These are phyloP conservation scores for Eucalyptus viminalis DNA, from an alignment of 345 rosid genomes.

Conservation along the genomic window DNA sequence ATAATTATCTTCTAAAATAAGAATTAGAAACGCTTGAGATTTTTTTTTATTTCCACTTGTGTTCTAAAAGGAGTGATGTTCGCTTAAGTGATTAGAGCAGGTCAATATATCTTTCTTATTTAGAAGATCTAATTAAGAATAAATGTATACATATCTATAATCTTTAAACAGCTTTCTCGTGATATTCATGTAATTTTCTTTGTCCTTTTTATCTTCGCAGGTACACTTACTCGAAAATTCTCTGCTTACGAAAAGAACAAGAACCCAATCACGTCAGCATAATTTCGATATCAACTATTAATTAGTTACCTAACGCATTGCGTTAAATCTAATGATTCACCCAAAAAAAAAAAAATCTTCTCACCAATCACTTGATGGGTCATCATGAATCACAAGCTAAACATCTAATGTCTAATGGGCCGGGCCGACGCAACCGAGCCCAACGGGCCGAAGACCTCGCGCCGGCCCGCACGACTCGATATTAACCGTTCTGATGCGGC, in stretches of 20 bases:
- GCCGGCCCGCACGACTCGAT: neutral
- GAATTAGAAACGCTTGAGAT: too few relatives aligned
- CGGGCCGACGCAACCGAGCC: neutral
- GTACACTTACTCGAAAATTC: neutral
- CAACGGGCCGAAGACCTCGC: neutral
- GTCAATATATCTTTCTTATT: neutral
- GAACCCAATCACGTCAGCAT: neutral
- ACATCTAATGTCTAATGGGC: neutral
- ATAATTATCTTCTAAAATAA: neutral
- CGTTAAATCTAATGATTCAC: neutral
- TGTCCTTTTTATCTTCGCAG: fast-evolving
- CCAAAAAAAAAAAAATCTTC: neutral
- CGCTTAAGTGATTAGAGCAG: neutral
- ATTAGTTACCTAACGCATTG: neutral
- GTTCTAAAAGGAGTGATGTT: neutral
- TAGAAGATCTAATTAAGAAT: neutral
- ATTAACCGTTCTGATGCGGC: neutral
- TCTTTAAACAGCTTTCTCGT: neutral
- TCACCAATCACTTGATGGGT: neutral
- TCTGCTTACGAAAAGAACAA: neutral
- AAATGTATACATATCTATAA: neutral
- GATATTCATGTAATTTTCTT: neutral
- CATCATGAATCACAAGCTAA: neutral
- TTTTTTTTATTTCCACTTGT: neutral
- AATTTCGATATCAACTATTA: neutral